phyloP scores from a whole-genome alignment of 495 filamentous ascomycete genomes.

The Penicillium bovifimosum region DNA sequence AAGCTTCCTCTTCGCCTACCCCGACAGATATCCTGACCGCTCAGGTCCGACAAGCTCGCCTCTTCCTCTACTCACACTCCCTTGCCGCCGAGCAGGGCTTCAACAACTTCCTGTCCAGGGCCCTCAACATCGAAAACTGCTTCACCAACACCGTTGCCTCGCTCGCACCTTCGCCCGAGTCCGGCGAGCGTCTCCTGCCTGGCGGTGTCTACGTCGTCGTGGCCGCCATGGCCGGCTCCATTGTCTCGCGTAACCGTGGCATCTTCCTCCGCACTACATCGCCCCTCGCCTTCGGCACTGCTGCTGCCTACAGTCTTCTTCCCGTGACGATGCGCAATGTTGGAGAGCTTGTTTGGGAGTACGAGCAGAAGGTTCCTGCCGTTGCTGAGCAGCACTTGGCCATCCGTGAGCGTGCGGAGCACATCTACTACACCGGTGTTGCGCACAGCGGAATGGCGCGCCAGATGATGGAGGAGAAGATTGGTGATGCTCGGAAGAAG shows the following conservation, averaged over 20 bases:
- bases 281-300: slow-evolving; percentile 65
- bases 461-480: slow-evolving; percentile 71
- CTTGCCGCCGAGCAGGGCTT: slow-evolving; percentile 66
- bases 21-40: slow-evolving; percentile 85
- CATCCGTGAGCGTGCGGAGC: slow-evolving; percentile 58
- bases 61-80: slow-evolving; percentile 72
- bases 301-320: slow-evolving; percentile 67
- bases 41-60: slow-evolving; percentile 74
- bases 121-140: slow-evolving; percentile 72
- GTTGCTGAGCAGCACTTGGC: slow-evolving; percentile 71
- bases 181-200: slow-evolving; percentile 77
- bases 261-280: slow-evolving; percentile 67
- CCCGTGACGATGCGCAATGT: slow-evolving; percentile 83
- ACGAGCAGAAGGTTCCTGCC: slow-evolving; percentile 78
- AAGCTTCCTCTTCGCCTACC: slow-evolving; percentile 53
- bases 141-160: slow-evolving; percentile 77
- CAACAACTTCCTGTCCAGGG: slow-evolving; percentile 67
- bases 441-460: slow-evolving; percentile 65
- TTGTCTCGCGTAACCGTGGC: slow-evolving; percentile 78
- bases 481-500: slow-evolving; percentile 62
- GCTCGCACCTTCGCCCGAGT: slow-evolving; percentile 75
- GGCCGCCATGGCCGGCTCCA: slow-evolving; percentile 84
- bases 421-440: slow-evolving; percentile 62
- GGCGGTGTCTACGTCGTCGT: slow-evolving; percentile 86
- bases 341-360: slow-evolving; percentile 74